Evolutionary conservation across 2,329 filamentous ascomycete genomes (phyloP).

Genomic region (Diaporthe helianthi): DNA sequence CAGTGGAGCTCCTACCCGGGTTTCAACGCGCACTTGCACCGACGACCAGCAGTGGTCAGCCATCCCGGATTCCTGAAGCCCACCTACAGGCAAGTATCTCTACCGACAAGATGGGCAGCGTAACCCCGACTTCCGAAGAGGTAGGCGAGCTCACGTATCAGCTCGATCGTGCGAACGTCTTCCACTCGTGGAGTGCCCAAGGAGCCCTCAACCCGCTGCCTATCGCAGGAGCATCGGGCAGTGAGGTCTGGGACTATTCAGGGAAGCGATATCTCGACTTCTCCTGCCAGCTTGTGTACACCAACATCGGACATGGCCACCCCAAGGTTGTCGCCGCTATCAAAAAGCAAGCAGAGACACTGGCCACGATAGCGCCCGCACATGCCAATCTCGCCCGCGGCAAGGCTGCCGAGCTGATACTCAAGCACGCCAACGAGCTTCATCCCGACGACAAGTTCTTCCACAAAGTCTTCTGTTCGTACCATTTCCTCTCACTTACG

Average conservation of each 20-base stretch:
- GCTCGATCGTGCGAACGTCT: constrained; percentile 33
- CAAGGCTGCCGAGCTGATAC: constrained; percentile 32
- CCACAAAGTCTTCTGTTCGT: constrained; percentile 32
- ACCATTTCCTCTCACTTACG: too few relatives aligned
- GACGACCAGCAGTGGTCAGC: too few relatives aligned
- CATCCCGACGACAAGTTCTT: constrained; percentile 10
- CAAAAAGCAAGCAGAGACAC: constrained; percentile 29
- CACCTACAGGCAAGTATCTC: not conserved
- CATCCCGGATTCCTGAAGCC: too few relatives aligned
- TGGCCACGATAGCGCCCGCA: constrained; percentile 30
- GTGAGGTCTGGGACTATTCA: constrained; percentile 33
- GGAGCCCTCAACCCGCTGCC: constrained; percentile 29
- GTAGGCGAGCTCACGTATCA: constrained; percentile 32
- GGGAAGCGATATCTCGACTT: constrained; percentile 35
- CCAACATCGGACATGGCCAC: constrained; percentile 33
- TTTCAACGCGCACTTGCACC: not conserved
- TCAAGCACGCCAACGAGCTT: constrained; percentile 31
- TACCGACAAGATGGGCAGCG: constrained; percentile 28
- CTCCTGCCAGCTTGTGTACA: constrained; percentile 34
- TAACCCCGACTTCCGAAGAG: constrained; percentile 22
- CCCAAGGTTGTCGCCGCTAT: constrained; percentile 35
- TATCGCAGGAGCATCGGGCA: constrained; percentile 31
- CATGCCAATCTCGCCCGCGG: constrained; percentile 34
- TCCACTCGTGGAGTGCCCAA: constrained; percentile 34
- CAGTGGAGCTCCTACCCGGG: not conserved